phyloP scores from a whole-genome alignment of 352 stramenopile genomes.

The Peronospora belbahrii region DNA sequence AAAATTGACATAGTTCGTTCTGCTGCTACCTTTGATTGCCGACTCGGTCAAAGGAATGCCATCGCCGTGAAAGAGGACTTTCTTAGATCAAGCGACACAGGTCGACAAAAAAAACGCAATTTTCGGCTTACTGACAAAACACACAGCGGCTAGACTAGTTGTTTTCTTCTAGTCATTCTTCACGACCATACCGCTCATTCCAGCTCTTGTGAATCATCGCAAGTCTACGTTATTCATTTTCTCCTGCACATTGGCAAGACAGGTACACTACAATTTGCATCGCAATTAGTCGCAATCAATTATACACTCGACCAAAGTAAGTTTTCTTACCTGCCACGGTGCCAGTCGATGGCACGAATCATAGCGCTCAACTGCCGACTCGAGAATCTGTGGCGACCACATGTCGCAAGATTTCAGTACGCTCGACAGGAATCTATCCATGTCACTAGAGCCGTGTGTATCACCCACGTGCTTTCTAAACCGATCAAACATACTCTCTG shows the following conservation, averaged over 20 bases:
- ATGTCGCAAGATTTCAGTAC: conserved; percentile 52
- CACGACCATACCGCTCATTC: conserved; percentile 1
- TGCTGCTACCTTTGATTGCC: no score
- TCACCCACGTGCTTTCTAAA: conserved; percentile 31
- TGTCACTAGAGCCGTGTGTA: conserved; percentile 30
- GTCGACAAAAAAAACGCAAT: neutral
- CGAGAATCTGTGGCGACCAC: conserved; percentile 43
- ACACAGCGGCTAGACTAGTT: neutral
- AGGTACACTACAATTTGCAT: conserved; percentile 32
- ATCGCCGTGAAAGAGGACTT: neutral
- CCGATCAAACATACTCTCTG: conserved; percentile 42
- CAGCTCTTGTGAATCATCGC: conserved; percentile 22
- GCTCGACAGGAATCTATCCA: conserved; percentile 45
- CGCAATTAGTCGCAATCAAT: neutral
- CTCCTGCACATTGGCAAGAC: conserved; percentile 41
- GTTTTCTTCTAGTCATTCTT: conserved; percentile 9
- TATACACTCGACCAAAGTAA: neutral
- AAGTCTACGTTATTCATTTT: conserved; percentile 49
- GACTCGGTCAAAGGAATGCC: no score
- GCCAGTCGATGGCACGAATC: conserved; percentile 34
- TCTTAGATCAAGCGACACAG: neutral
- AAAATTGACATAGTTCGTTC: no score
- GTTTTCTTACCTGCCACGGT: conserved; percentile 51
- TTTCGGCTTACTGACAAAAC: neutral
- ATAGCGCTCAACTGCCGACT: conserved; percentile 44